Evolutionary conservation across 2,329 filamentous ascomycete species (phyloP).

Genomic region (Fusarium illudens): DNA sequence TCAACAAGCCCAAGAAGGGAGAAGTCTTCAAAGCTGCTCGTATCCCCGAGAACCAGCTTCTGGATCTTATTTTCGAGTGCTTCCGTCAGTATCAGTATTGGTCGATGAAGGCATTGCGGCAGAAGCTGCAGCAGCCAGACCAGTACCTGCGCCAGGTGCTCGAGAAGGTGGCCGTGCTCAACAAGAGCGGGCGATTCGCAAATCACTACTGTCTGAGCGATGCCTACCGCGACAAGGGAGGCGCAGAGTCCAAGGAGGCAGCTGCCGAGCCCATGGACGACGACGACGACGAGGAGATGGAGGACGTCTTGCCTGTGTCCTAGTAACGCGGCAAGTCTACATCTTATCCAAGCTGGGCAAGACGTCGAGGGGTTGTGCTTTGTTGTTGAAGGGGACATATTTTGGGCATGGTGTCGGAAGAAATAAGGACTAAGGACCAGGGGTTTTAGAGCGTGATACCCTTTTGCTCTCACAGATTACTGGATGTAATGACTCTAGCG

Average conservation of each 20-base stretch:
- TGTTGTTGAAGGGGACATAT: not conserved
- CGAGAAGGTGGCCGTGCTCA: constrained; percentile 81
- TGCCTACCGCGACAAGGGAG: constrained; percentile 51
- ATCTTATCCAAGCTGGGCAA: not conserved
- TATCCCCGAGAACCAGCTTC: constrained; percentile 86
- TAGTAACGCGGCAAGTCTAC: constrained; percentile 8
- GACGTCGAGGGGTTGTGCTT: not conserved
- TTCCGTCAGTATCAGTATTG: constrained; percentile 92
- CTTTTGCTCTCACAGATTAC: constrained; percentile 29
- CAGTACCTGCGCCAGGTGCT: constrained; percentile 89
- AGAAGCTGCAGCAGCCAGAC: constrained; percentile 84
- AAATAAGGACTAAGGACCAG: constrained; percentile 26
- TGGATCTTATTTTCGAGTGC: constrained; percentile 83
- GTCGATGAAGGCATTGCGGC: constrained; percentile 88
- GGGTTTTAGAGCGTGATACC: constrained; percentile 44
- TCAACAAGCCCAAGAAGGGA: constrained; percentile 67
- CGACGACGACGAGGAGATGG: constrained; percentile 79
- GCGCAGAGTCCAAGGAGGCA: constrained; percentile 59
- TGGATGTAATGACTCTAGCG: constrained; percentile 24
- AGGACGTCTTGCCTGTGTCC: constrained; percentile 68
- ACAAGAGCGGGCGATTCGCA: constrained; percentile 84
- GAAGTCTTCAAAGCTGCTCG: constrained; percentile 85
- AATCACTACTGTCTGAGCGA: constrained; percentile 87
- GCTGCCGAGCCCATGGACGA: constrained; percentile 66
- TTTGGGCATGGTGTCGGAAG: constrained; percentile 19